These are phyloP conservation scores for Primulina tabacum DNA, from an alignment of 257 asterid species.

Conservation along the genomic window DNA sequence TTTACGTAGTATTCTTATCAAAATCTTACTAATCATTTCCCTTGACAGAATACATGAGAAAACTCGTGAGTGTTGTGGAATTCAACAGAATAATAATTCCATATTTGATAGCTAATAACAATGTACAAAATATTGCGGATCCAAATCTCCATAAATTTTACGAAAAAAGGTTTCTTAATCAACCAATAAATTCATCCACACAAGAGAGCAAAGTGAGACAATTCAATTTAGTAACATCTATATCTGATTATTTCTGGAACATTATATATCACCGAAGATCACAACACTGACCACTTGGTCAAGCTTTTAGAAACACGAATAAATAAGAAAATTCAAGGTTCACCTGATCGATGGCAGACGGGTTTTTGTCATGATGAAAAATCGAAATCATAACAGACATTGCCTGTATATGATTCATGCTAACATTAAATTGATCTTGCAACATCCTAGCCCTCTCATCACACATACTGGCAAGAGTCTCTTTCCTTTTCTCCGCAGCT, in stretches of 20 bases:
- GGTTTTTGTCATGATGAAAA: slow-evolving; percentile 81
- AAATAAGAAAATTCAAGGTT: not conserved
- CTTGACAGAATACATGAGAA: slow-evolving; percentile 6
- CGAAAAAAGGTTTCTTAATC: not conserved
- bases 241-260: not conserved
- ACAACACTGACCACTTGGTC: not conserved
- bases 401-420: slow-evolving; percentile 94
- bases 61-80: not conserved
- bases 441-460: slow-evolving; percentile 98
- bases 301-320: not conserved
- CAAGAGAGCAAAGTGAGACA: not conserved
- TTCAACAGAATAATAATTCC: not conserved
- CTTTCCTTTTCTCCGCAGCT: slow-evolving; percentile 75
- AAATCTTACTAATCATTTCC: not conserved
- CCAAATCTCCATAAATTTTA: not conserved
- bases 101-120: not conserved
- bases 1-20: not conserved
- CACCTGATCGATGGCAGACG: slow-evolving; percentile 96
- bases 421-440: slow-evolving; percentile 96
- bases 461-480: slow-evolving; percentile 82
- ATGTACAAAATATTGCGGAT: not conserved
- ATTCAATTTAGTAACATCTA: not conserved
- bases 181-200: slow-evolving; percentile 1
- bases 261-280: not conserved
- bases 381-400: slow-evolving; percentile 91